Percentiles rank a stretch among this genome's conserved stretches.
phyloP scores from a whole-genome alignment of 441 rosid species.

The Gossypium trilobum region DNA sequence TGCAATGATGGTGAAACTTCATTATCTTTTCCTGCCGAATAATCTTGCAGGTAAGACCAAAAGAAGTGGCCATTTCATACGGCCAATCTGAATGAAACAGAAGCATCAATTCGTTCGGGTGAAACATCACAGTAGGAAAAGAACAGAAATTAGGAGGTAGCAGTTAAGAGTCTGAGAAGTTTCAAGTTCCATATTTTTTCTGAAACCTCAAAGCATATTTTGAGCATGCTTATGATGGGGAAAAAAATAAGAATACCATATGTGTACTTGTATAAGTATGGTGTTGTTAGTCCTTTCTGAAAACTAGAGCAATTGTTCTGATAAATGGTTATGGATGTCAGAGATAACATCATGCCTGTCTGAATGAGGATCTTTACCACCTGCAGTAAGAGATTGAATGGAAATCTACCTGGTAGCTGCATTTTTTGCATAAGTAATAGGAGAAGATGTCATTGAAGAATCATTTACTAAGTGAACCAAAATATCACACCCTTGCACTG shows the following conservation, averaged over 20 bases:
- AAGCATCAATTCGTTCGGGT: neutral
- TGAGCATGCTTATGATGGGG: neutral
- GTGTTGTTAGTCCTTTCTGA: neutral
- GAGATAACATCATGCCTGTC: neutral
- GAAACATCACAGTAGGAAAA: neutral
- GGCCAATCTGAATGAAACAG: neutral
- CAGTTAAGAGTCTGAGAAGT: neutral
- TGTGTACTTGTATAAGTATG: neutral
- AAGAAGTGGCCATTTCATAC: neutral
- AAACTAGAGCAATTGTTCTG: neutral
- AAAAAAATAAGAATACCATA: neutral
- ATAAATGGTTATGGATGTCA: neutral
- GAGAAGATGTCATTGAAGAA: neutral
- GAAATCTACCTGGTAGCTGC: neutral
- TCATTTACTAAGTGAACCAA: neutral
- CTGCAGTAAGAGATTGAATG: neutral
- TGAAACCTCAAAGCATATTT: neutral
- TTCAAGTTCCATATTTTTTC: neutral
- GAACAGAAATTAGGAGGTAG: neutral
- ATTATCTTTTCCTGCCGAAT: neutral
- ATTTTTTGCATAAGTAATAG: neutral
- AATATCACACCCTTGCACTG: neutral
- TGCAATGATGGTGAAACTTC: neutral
- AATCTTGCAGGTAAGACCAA: conserved; percentile 16
- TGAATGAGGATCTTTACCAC: neutral